Evolutionary conservation across 2,329 filamentous ascomycete species (phyloP).

Genomic region (Curvularia hawaiiensis): DNA sequence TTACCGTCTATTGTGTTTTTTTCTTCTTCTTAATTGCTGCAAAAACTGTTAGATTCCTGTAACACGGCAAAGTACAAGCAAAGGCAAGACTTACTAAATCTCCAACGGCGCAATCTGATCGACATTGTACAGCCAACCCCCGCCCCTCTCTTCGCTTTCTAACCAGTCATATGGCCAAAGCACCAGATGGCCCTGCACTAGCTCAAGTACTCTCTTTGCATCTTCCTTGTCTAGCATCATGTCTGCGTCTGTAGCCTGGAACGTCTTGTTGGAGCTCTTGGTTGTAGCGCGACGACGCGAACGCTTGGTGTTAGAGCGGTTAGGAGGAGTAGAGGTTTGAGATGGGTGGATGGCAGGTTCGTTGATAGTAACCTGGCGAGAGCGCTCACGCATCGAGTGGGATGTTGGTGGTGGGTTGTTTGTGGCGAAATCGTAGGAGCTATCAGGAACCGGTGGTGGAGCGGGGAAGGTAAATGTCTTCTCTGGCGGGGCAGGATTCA

Average conservation of each 20-base stretch:
- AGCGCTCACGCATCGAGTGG: slow-evolving; percentile 23
- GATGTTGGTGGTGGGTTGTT: slow-evolving; percentile 12
- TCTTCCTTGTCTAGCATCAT: slow-evolving; percentile 70
- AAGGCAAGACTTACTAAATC: slow-evolving; percentile 66
- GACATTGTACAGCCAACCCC: slow-evolving; percentile 96
- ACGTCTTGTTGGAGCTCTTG: slow-evolving; percentile 68
- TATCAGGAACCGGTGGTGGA: slow-evolving; percentile 40
- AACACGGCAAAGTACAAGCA: too few relatives aligned
- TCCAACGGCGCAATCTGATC: slow-evolving; percentile 95
- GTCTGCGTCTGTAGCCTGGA: slow-evolving; percentile 70
- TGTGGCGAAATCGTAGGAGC: slow-evolving; percentile 15
- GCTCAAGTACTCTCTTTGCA: slow-evolving; percentile 78
- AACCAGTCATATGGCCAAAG: slow-evolving; percentile 92
- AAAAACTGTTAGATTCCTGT: background rate
- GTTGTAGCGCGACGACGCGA: slow-evolving; percentile 72
- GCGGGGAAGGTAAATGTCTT: slow-evolving; percentile 41
- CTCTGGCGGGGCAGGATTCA: slow-evolving; percentile 26
- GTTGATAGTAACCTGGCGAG: slow-evolving; percentile 45
- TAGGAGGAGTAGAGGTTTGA: slow-evolving; percentile 5
- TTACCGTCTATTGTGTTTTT: too few relatives aligned
- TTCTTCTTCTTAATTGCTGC: background rate
- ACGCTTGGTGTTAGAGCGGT: slow-evolving; percentile 28
- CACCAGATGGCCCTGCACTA: slow-evolving; percentile 88
- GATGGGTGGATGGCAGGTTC: slow-evolving; percentile 29
- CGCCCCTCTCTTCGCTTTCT: slow-evolving; percentile 84